Base-by-base conservation (phyloP, 352 stramenopile genomes). In the Phytophthora constricta region DNA sequence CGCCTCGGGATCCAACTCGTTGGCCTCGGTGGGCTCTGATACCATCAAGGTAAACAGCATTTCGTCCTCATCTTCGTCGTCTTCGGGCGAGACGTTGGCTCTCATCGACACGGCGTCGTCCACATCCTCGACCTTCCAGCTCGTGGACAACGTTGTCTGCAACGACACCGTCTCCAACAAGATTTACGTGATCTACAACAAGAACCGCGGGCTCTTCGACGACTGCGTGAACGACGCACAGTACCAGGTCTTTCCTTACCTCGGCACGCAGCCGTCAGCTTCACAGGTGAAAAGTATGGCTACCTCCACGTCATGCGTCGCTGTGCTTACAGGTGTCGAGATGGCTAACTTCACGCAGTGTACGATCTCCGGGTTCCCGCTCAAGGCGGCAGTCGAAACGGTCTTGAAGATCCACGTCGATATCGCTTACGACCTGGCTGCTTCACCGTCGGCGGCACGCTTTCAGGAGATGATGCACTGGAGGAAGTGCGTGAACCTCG, bases 161-260 rank as follows among this genome's bases (percentile, higher is more conserved):
- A 80, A 78, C 41, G 59, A 65, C 23, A 74, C 66, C 3, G 73
- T 87, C 16, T 75, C 77, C n/a, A 62, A 74, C 33, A 76, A 61
- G 19, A 68, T 81, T 27, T 76, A 82, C 64, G 63, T 81, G 27
- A 62, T 86, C 2, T 89, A 85, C 72, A 71, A 73, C 37, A 84
- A 80, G 58, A 90, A 90, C 58, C 62, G 65, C 9, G 77, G 56
- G 60, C 59, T 90, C 31, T 84, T 84, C 42, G 79, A 87, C 53
- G 20, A 64, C 20, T 90, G 82, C 28, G 71, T 81, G 20, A 61
- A 37, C 20, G 79, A 84, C 37, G 70, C 68, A 26, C 66, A 76
- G 60, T 90, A 87, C 73, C 79, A 87, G 66, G 80, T 90, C 45
- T 90, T 89, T 56, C 79, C 82, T 4, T 82, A 72, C 58, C 65